Evolutionary conservation across 1,284 basidiomycete genomes (phyloP).

Genomic region (Heterobasidion parviporum): DNA sequence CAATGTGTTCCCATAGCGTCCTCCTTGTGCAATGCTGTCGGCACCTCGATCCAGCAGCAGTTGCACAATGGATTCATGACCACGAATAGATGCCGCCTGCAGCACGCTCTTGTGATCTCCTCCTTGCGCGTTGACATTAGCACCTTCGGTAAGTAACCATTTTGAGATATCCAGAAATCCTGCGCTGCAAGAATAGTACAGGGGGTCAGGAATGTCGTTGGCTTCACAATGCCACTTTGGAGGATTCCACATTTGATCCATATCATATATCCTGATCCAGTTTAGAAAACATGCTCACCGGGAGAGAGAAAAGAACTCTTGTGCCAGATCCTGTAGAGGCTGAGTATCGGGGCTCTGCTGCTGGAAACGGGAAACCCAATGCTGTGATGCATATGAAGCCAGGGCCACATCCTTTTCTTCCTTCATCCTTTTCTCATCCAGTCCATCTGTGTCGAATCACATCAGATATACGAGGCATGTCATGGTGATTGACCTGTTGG

Average conservation of each 20-base stretch:
- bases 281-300: not conserved
- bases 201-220: not conserved
- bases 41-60: too few relatives aligned
- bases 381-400: not conserved
- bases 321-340: not conserved
- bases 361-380: not conserved
- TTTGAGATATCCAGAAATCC: too few relatives aligned
- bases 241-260: not conserved
- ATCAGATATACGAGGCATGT: not conserved
- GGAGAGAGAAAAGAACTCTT: not conserved
- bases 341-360: not conserved
- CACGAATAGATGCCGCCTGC: too few relatives aligned
- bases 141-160: too few relatives aligned
- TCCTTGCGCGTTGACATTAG: too few relatives aligned
- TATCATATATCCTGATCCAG: not conserved
- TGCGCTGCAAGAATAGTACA: too few relatives aligned
- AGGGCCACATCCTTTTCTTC: not conserved
- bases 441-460: not conserved
- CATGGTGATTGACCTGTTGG: not conserved
- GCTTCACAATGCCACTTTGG: not conserved
- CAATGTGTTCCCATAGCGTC: too few relatives aligned
- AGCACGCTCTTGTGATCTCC: too few relatives aligned
- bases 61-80: too few relatives aligned
- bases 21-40: too few relatives aligned
- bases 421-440: not conserved